Conservation (phyloP, 805 yeast species). For the Monosporozyma servazzii region DNA sequence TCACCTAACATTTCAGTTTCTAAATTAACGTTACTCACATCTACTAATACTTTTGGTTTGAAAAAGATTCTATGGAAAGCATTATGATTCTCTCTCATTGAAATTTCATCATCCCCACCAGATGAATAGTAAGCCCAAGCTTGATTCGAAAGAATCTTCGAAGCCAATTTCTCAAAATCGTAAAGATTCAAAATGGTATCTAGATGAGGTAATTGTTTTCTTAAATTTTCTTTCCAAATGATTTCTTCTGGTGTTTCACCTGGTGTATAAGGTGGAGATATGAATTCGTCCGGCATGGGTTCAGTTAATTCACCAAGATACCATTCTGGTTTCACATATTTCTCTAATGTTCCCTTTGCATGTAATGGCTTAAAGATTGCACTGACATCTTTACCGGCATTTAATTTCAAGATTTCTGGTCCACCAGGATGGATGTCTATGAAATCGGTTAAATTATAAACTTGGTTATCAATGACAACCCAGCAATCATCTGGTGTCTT, state of each 20-base stretch:
- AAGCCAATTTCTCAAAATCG: slow-evolving; percentile 84
- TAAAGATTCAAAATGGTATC: slow-evolving; percentile 63
- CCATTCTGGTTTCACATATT: slow-evolving; percentile 48
- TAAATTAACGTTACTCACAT: slow-evolving; percentile 65
- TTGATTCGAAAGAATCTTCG: slow-evolving; percentile 60
- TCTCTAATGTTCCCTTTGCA: slow-evolving; percentile 75
- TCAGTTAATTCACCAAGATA: slow-evolving; percentile 49
- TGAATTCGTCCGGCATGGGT: slow-evolving; percentile 22
- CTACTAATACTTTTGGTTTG: slow-evolving; percentile 73
- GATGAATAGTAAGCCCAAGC: slow-evolving; percentile 93
- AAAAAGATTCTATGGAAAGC: slow-evolving; percentile 85
- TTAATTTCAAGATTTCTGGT: slow-evolving; percentile 61
- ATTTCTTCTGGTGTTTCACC: slow-evolving; percentile 29
- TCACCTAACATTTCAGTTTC: slow-evolving; percentile 71
- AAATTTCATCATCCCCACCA: slow-evolving; percentile 88
- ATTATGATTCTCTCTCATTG: slow-evolving; percentile 81
- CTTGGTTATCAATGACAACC: slow-evolving; percentile 75
- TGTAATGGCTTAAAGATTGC: slow-evolving; percentile 83
- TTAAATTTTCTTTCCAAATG: slow-evolving; percentile 19
- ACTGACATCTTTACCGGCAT: slow-evolving; percentile 80
- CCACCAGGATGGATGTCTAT: slow-evolving; percentile 76
- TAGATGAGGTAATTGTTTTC: slow-evolving; percentile 55
- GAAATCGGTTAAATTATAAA: slow-evolving; percentile 68
- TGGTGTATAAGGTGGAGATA: slow-evolving; percentile 26
- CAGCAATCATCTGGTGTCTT: slow-evolving; percentile 67